phyloP scores from a whole-genome alignment of 1,284 basidiomycete species.

The Mycosarcoma mackinlayi region DNA sequence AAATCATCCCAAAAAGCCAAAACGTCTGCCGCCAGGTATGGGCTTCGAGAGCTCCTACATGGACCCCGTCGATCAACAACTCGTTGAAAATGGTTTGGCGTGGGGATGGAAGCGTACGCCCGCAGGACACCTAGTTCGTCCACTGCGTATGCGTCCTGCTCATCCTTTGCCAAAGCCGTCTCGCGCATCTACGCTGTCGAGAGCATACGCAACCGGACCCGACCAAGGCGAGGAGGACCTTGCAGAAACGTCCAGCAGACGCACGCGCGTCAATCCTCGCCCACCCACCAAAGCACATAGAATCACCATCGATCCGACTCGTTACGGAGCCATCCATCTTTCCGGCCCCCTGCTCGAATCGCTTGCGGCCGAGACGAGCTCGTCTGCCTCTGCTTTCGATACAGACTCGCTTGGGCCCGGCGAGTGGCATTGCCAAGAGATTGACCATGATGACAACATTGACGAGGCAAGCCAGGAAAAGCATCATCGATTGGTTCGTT shows the following conservation, averaged over 20 bases:
- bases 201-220: constrained; percentile 12
- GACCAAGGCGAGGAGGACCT: constrained; percentile 17
- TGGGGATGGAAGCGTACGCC: constrained; percentile 67
- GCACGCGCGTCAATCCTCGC: constrained; percentile 35
- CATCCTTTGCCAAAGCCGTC: constrained; percentile 53
- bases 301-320: constrained; percentile 62
- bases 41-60: constrained; percentile 46
- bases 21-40: constrained; percentile 45
- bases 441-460: constrained; percentile 24
- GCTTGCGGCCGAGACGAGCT: constrained; percentile 14
- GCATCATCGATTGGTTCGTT: constrained; percentile 32
- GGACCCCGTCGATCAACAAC: constrained; percentile 41
- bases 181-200: constrained; percentile 11
- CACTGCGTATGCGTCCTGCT: constrained; percentile 59
- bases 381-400: constrained; percentile 18
- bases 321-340: constrained; percentile 61
- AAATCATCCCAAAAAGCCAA: constrained; percentile 24
- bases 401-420: constrained; percentile 21
- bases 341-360: constrained; percentile 50
- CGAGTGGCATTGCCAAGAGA: constrained; percentile 43
- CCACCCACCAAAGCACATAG: constrained; percentile 45
- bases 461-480: not conserved
- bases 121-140: constrained; percentile 60
- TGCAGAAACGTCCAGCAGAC: constrained; percentile 12
- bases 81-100: constrained; percentile 44